Evolutionary conservation across 139 green algal genomes (phyloP), one percentile per base, ranked within the genome.

Genomic region (Chlorella ohadii): DNA sequence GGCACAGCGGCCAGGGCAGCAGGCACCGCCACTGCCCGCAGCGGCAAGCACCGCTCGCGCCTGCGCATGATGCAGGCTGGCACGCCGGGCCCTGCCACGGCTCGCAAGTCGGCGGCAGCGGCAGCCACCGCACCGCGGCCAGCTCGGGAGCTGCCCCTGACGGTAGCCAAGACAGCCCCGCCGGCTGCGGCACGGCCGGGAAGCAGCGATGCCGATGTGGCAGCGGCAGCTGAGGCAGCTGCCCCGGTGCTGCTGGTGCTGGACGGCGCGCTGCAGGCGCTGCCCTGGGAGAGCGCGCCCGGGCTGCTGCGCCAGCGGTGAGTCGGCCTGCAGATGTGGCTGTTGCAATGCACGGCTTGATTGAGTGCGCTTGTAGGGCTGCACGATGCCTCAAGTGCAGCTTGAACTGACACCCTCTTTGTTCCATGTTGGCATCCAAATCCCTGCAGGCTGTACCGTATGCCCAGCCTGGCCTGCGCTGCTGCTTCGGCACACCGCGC

Each of bases 221-320:
- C 44, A 15, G n/a, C 47, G 19, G 64, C 39, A 33, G 39, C 56
- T 55, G 64, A 81, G 76, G 70, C 34, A 23, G 33, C 78, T 28
- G 41, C 56, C 2, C 85, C 89, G 15, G 87, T 95, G 75, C 74
- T 96, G 66, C 86, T 96, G 44, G 66, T 94, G 31, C 86, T 96
- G 55, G 88, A 93, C 66, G 63, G 47, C 3, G 22, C 47, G 12
- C 81, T 96, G 86, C 94, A 97, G 74, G 85, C 76, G 20, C 84
- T 97, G 61, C 93, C 94, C 6, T 97, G 94, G 94, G 94, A 97
- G 80, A 94, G 89, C 85, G 79, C 91, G 23, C 85, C 90, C 1
- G 79, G 87, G 11, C 87, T 94, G 36, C 64, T 57, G 20, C 28
- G 33, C 6, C 70, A 83, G 28, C 81, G 82, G 86, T 90, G 66